phyloP scores from a whole-genome alignment of 2,329 filamentous ascomycete genomes.

The Pseudonectria buxi region DNA sequence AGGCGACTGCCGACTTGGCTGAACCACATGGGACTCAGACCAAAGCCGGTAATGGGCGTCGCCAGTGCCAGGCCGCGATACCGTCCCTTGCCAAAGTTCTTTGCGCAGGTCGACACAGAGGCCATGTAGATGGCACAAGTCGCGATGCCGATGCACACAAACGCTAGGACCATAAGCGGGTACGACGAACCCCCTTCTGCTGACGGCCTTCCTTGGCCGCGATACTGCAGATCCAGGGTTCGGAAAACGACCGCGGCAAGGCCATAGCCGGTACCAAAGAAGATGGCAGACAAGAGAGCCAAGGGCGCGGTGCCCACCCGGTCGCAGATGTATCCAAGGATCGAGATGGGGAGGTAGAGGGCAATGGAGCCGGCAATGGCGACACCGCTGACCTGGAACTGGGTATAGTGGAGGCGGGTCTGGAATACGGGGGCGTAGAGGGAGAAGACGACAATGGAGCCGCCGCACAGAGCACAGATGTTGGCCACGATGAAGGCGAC shows the following conservation, averaged over 20 bases:
- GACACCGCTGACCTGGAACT: slow-evolving; percentile 86
- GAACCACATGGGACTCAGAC: slow-evolving; percentile 91
- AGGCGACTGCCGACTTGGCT: slow-evolving; percentile 78
- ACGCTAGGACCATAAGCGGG: slow-evolving; percentile 76
- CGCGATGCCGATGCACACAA: slow-evolving; percentile 73
- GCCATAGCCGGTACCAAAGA: slow-evolving; percentile 78
- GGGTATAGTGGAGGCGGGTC: slow-evolving; percentile 76
- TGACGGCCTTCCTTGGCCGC: slow-evolving; percentile 28
- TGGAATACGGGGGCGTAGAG: slow-evolving; percentile 91
- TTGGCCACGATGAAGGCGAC: slow-evolving; percentile 50
- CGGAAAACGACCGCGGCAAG: slow-evolving; percentile 74
- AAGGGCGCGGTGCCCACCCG: slow-evolving; percentile 74
- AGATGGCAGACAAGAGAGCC: slow-evolving; percentile 60
- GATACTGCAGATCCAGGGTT: slow-evolving; percentile 42
- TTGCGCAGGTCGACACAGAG: slow-evolving; percentile 90
- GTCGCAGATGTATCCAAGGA: slow-evolving; percentile 89
- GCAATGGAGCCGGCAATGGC: slow-evolving; percentile 81
- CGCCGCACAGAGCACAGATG: slow-evolving; percentile 65
- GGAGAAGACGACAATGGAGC: slow-evolving; percentile 88
- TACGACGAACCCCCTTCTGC: slow-evolving; percentile 59
- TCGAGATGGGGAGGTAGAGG: slow-evolving; percentile 85
- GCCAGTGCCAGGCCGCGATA: slow-evolving; percentile 86
- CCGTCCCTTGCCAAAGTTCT: slow-evolving; percentile 90
- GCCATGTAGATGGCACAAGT: slow-evolving; percentile 86
- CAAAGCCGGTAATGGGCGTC: slow-evolving; percentile 85